A percentile compares a stretch with the other conserved stretches of the same genome.
Evolutionary conservation across 306 rosid species (phyloP).

Genomic region (Prunus campanulata): DNA sequence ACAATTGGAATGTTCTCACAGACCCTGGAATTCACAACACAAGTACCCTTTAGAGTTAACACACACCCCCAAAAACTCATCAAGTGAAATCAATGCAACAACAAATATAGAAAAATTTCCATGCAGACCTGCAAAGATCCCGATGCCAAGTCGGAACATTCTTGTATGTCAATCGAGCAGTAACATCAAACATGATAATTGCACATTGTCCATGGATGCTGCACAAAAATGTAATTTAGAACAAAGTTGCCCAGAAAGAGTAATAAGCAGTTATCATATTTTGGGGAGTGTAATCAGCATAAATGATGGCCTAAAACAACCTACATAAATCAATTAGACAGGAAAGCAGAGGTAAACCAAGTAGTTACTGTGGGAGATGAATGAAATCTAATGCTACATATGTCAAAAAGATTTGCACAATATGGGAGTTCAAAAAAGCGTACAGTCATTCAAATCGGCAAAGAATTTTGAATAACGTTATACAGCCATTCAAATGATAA

Average conservation of each 20-base stretch:
- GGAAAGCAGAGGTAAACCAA: not conserved
- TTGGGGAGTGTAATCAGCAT: not conserved
- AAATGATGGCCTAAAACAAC: not conserved
- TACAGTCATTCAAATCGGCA: not conserved
- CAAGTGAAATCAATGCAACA: not conserved
- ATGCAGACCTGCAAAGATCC: constrained; percentile 64
- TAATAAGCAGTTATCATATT: not conserved
- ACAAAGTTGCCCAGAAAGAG: not conserved
- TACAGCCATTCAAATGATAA: not conserved
- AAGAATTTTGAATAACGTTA: not conserved
- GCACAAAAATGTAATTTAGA: constrained; percentile 1
- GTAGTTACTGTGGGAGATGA: not conserved
- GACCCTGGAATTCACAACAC: constrained; percentile 44
- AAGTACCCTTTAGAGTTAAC: not conserved
- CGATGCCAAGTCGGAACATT: constrained; percentile 85
- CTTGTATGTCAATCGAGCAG: constrained; percentile 70
- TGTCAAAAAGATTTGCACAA: not conserved
- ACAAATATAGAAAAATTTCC: not conserved
- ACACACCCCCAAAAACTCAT: not conserved
- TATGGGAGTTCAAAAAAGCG: not conserved
- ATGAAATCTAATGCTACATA: not conserved
- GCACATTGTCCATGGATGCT: constrained; percentile 87
- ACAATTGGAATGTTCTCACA: constrained; percentile 84
- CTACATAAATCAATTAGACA: not conserved
- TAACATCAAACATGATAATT: constrained; percentile 77